Base-by-base conservation (phyloP, 2,329 filamentous ascomycete genomes). In the Diaporthe capsici region DNA sequence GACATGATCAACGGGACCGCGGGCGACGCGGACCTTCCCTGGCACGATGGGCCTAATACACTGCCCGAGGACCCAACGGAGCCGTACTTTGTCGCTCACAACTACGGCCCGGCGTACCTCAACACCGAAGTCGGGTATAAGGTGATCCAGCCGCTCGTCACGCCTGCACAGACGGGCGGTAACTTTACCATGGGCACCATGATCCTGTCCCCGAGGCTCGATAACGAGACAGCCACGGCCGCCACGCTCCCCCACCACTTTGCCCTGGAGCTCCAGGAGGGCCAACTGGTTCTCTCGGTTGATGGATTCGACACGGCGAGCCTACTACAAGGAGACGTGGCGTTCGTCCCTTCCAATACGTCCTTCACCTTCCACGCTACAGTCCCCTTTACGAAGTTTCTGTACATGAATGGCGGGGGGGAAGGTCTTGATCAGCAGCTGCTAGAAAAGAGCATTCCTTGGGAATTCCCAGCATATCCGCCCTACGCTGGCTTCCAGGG, bases 161-260 rank as follows among this genome's bases (percentile, higher is more conserved):
- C 60, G 4, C 60, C 60, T 17, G 25, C 60, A 39, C 60, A 65
- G 60, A 47, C 60, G 9, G 60, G 17, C 9, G 39, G 60, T 3
- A 65, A 65, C 39, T 65, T 65, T 22, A 65, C 39, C 60, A 47
- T 65, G 60, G 60, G 60, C 25, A 65, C 60, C 6, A 31, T 65
- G 6, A 65, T 65, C 6, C 60, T 65, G 1, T 65, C 60, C 5
- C 39, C 60, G 2, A 65, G 17, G 39, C 60, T 65, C 2, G 39
- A 47, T 4, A 65, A 65, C 25, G 60, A 65, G 15, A 65, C 60
- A 10, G 39, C 17, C 25, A 65, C 39, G 25, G 22, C n/a, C 4
- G 60, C 8, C 25, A 31, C 15, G 25, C 39, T 65, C 2, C 60
- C 60, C 2, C 60, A 65, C 8, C 61, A 65, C 20, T 49, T 65